phyloP scores from a whole-genome alignment of 2,329 filamentous ascomycete species.

The Triangularia setosa region DNA sequence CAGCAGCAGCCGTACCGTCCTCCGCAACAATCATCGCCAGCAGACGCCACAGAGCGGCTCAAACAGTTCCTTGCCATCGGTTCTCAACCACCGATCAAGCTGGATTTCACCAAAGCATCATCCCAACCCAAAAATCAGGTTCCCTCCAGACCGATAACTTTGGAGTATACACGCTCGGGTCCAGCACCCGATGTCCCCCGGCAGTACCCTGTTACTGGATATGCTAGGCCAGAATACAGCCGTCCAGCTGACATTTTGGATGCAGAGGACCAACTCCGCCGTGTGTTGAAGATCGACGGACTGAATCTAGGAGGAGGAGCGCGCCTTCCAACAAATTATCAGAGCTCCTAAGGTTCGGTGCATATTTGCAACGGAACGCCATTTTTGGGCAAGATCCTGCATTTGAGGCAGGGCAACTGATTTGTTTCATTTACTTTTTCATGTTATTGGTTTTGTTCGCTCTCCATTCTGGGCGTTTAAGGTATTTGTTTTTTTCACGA shows the following conservation, averaged over 20 bases:
- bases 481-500: conserved; percentile 1
- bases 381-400: neutral
- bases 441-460: conserved; percentile 1
- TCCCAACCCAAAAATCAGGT: neutral
- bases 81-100: conserved; percentile 6
- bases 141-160: neutral
- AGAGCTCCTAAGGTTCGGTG: conserved; percentile 2
- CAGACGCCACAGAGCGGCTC: conserved; percentile 46
- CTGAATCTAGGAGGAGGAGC: neutral
- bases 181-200: neutral
- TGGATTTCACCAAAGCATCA: conserved; percentile 1
- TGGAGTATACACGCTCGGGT: neutral
- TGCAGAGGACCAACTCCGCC: conserved; percentile 52
- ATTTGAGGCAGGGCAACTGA: neutral
- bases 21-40: conserved; percentile 31
- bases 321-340: conserved; percentile 1
- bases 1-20: conserved; percentile 13
- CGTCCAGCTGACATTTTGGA: conserved; percentile 40
- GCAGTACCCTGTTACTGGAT: conserved; percentile 13
- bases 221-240: conserved; percentile 14
- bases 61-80: conserved; percentile 48
- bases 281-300: conserved; percentile 44
- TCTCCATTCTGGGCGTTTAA: conserved; percentile 5
- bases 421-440: conserved; percentile 5
- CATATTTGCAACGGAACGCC: neutral